Evolutionary conservation across 768 basidiomycete species (phyloP).

Genomic region (Kwoniella sp.): DNA sequence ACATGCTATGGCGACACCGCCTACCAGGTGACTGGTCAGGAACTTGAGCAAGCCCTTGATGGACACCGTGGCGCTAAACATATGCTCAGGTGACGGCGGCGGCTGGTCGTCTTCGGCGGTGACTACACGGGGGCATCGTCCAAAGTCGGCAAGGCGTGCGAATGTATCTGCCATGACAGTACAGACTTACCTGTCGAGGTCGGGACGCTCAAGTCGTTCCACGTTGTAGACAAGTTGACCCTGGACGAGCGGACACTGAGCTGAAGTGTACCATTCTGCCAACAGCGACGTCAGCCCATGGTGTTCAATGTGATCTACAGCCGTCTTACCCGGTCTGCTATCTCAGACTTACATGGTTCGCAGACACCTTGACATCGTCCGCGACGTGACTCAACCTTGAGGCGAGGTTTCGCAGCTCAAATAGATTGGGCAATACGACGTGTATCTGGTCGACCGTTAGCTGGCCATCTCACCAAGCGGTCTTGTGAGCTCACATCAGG

Average conservation of each 20-base stretch:
- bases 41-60: slow-evolving; percentile 46
- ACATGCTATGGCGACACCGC: slow-evolving; percentile 42
- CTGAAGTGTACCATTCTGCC: slow-evolving; percentile 42
- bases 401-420: slow-evolving; percentile 41
- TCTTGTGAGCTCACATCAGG: slow-evolving; percentile 47
- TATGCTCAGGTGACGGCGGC: slow-evolving; percentile 26
- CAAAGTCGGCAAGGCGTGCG: too few relatives aligned
- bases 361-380: slow-evolving; percentile 40
- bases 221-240: slow-evolving; percentile 40
- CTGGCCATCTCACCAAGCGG: too few relatives aligned
- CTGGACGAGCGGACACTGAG: slow-evolving; percentile 25
- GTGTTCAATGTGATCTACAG: too few relatives aligned
- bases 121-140: background rate
- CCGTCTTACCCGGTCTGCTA: too few relatives aligned
- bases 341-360: slow-evolving; percentile 45
- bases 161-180: too few relatives aligned
- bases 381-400: slow-evolving; percentile 38
- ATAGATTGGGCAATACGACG: slow-evolving; percentile 40
- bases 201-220: slow-evolving; percentile 42
- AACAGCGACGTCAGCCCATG: background rate
- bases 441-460: too few relatives aligned
- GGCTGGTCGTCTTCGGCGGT: slow-evolving; percentile 19
- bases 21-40: slow-evolving; percentile 42
- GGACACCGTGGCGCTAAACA: slow-evolving; percentile 38
- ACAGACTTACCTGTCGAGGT: slow-evolving; percentile 23